A percentile compares a stretch with the other conserved stretches of the same genome.
phyloP scores from a whole-genome alignment of 2,329 filamentous ascomycete genomes.

The Cladosporium oxysporum region DNA sequence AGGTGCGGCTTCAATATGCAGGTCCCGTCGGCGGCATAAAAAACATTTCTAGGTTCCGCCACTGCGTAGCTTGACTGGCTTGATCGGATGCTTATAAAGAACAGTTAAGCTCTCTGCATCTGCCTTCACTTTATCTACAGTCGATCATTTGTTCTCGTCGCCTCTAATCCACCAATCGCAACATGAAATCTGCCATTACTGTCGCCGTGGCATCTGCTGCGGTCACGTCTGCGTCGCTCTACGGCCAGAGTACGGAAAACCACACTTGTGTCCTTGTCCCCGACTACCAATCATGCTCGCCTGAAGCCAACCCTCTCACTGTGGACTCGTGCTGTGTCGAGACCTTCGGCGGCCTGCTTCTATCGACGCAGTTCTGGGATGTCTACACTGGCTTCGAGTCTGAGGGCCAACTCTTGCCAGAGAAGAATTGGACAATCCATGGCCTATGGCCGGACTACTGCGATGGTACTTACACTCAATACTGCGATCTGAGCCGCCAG shows the following conservation, averaged over 20 bases:
- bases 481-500: slow-evolving; percentile 65
- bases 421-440: slow-evolving; percentile 60
- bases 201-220: slow-evolving; percentile 23
- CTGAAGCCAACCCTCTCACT: slow-evolving; percentile 40
- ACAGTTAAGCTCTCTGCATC: not conserved
- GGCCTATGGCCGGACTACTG: slow-evolving; percentile 60
- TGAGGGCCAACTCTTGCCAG: slow-evolving; percentile 59
- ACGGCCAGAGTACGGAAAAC: slow-evolving; percentile 54
- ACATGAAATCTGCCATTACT: slow-evolving; percentile 26
- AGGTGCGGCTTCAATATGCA: slow-evolving; percentile 13
- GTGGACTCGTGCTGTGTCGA: slow-evolving; percentile 66
- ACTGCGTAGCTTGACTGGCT: not conserved
- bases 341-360: slow-evolving; percentile 64
- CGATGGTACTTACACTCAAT: slow-evolving; percentile 64
- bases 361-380: slow-evolving; percentile 66
- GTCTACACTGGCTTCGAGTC: slow-evolving; percentile 63
- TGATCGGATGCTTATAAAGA: not conserved
- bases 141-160: not conserved
- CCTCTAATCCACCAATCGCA: not conserved
- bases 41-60: not conserved
- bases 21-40: slow-evolving; percentile 5
- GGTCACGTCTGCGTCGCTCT: slow-evolving; percentile 41
- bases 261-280: slow-evolving; percentile 56
- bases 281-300: slow-evolving; percentile 52
- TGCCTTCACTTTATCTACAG: not conserved